Conservation (phyloP, 768 basidiomycete species). For the Suillus clintonianus region DNA sequence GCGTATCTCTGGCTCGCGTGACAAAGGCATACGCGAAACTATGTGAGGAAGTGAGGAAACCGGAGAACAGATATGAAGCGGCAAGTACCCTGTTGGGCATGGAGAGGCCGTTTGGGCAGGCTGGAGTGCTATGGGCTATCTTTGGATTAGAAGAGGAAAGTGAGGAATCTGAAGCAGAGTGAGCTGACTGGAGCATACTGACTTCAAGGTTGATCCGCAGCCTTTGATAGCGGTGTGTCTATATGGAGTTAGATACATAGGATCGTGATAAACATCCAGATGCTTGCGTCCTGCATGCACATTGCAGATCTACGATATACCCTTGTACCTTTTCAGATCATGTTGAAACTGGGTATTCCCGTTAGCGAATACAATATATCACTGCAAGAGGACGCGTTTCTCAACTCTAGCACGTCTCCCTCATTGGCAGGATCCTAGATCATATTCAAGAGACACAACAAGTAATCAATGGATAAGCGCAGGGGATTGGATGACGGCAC, state of each 20-base stretch:
- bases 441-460: not conserved
- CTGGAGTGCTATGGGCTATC: conserved; percentile 72
- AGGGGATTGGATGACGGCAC: not conserved
- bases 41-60: conserved; percentile 74
- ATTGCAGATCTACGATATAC: not conserved
- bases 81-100: conserved; percentile 80
- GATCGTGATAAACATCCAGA: not conserved
- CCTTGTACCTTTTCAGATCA: not conserved
- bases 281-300: not conserved
- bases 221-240: not conserved
- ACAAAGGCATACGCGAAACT: conserved; percentile 69
- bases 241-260: not conserved
- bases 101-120: conserved; percentile 82
- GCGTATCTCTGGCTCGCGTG: conserved; percentile 68
- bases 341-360: not conserved
- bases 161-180: conserved; percentile 3
- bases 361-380: not conserved
- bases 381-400: not conserved
- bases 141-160: conserved; percentile 63
- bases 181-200: not conserved
- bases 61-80: conserved; percentile 88
- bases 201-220: not conserved
- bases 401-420: not conserved
- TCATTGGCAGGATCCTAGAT: not conserved
- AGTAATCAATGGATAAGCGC: not conserved